Conservation (phyloP, 768 basidiomycete genomes). For the Leccinum boreale region DNA sequence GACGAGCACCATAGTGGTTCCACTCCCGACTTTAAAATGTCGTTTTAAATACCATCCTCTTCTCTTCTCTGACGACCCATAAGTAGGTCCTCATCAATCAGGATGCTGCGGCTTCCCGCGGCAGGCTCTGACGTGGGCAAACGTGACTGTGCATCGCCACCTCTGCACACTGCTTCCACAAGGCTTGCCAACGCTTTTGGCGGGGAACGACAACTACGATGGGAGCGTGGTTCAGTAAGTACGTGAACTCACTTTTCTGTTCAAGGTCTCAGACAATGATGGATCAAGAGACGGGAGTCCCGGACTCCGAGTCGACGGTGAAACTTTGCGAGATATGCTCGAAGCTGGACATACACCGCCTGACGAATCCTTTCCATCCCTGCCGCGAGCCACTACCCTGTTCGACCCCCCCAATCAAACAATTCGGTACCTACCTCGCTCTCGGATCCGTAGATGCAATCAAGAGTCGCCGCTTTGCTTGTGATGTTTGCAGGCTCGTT, state of each 20-base stretch:
- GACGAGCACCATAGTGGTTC: no score
- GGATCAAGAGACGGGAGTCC: background rate
- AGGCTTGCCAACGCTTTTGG: no score
- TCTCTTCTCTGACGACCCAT: no score
- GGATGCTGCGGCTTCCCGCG: no score
- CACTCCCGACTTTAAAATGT: no score
- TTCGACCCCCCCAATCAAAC: background rate
- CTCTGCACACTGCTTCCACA: constrained; percentile 18
- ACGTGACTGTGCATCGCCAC: no score
- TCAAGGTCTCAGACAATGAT: background rate
- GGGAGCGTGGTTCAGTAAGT: background rate
- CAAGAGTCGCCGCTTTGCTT: constrained; percentile 8
- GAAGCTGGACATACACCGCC: background rate
- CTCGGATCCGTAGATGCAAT: constrained; percentile 16
- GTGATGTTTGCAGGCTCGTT: constrained; percentile 13
- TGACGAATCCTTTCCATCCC: constrained; percentile 1
- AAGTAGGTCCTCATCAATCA: no score
- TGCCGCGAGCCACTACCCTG: constrained; percentile 2
- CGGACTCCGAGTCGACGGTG: background rate
- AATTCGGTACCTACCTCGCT: background rate
- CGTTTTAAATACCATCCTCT: no score
- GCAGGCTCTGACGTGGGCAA: constrained; percentile 44
- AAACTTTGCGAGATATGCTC: constrained; percentile 10
- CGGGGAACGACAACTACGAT: background rate
- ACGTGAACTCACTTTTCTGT: background rate